phyloP scores from a whole-genome alignment of 176 grass and related monocot species.

The barley (Hordeum vulgare) region MorexV3_pseudomolecules_assembly NC_058524.1:17060452-17060951 shows the following conservation, averaged over 20 bases:
- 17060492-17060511: background rate
- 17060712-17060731: constrained; percentile 29
- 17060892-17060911: background rate
- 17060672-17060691: constrained; percentile 10
- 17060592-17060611: too few species aligned
- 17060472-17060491: background rate
- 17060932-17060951: background rate
- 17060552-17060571: background rate
- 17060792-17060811: constrained; percentile 22
- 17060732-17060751: constrained; percentile 21
- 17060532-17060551: background rate
- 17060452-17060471: background rate
- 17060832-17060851: constrained; percentile 20
- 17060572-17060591: background rate
- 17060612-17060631: too few species aligned
- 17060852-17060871: background rate
- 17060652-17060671: background rate
- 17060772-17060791: constrained; percentile 30
- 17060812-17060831: constrained; percentile 38
- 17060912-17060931: background rate
- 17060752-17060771: constrained; percentile 6
- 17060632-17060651: background rate
- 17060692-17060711: constrained; percentile 26
- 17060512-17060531: background rate
- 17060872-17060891: constrained; percentile 34